These are phyloP conservation scores for Fusarium nematophilum DNA, from an alignment of 2,329 filamentous ascomycete genomes.

Conservation along the genomic window DNA sequence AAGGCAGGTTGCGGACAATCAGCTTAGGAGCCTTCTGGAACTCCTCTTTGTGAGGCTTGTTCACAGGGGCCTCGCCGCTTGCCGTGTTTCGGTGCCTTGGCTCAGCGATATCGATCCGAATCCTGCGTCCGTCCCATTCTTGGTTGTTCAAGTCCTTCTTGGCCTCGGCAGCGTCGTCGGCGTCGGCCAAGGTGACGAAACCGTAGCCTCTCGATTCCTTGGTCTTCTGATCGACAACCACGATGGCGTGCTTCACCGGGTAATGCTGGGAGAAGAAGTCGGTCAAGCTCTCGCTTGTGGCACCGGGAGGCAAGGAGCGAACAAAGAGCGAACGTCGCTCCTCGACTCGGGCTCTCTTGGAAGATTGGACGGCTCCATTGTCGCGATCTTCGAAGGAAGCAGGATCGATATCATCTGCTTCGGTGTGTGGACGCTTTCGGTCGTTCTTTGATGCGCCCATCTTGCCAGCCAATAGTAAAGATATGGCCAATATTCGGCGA, in stretches of 20 bases:
- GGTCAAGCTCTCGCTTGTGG: constrained; percentile 84
- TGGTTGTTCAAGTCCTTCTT: constrained; percentile 84
- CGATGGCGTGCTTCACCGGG: constrained; percentile 95
- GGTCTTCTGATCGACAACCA: constrained; percentile 85
- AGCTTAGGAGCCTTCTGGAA: constrained; percentile 76
- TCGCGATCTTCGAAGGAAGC: constrained; percentile 47
- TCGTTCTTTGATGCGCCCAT: constrained; percentile 48
- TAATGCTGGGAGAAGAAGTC: constrained; percentile 94
- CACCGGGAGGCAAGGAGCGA: constrained; percentile 80
- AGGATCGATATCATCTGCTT: constrained; percentile 47
- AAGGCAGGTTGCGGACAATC: constrained; percentile 93
- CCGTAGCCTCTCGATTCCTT: constrained; percentile 93
- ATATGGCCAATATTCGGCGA: not conserved
- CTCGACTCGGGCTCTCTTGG: constrained; percentile 70
- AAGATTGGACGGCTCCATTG: constrained; percentile 46
- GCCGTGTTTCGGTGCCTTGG: constrained; percentile 76
- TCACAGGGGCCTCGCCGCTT: constrained; percentile 55
- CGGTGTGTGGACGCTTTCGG: constrained; percentile 51
- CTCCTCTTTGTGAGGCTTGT: constrained; percentile 67
- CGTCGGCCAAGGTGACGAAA: constrained; percentile 96
- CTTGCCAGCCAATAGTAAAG: constrained; percentile 6
- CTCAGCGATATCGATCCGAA: constrained; percentile 90
- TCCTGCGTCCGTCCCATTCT: constrained; percentile 80
- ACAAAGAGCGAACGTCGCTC: constrained; percentile 85
- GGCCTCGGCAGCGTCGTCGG: constrained; percentile 87